These are phyloP conservation scores for Septoria petroselini DNA, from an alignment of 2,329 filamentous ascomycete species.

Conservation along the genomic window DNA sequence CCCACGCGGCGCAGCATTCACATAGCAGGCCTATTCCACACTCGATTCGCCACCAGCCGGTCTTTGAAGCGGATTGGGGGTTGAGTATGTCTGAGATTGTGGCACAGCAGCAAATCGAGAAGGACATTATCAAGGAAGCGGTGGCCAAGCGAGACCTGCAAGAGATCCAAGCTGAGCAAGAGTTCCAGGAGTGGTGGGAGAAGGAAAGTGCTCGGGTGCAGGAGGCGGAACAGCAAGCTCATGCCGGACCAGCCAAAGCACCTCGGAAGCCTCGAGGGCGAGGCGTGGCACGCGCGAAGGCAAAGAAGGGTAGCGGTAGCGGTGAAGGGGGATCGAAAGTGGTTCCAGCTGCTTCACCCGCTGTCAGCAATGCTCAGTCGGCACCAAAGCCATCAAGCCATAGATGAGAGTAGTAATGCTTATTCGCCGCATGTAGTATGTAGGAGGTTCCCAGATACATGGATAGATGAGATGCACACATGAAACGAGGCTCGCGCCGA, in stretches of 20 bases:
- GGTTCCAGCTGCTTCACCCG: neutral
- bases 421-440: too few relatives aligned
- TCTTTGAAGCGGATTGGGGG: slow-evolving; percentile 63
- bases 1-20: slow-evolving; percentile 29
- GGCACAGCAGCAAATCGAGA: slow-evolving; percentile 78
- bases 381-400: neutral
- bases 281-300: slow-evolving; percentile 19
- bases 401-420: neutral
- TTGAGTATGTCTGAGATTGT: slow-evolving; percentile 86
- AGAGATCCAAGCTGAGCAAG: slow-evolving; percentile 95
- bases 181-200: slow-evolving; percentile 96
- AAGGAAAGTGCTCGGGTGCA: slow-evolving; percentile 68
- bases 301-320: slow-evolving; percentile 16
- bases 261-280: slow-evolving; percentile 25
- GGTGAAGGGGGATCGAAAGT: slow-evolving; percentile 8
- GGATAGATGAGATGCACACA: neutral
- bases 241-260: slow-evolving; percentile 19
- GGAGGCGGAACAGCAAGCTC: slow-evolving; percentile 29
- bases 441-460: neutral
- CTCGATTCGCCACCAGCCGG: slow-evolving; percentile 52
- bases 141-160: slow-evolving; percentile 83
- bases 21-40: slow-evolving; percentile 42
- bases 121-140: slow-evolving; percentile 76
- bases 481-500: slow-evolving; percentile 7
- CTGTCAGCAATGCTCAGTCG: neutral